Conservation (phyloP, 2,329 filamentous ascomycete species). For the Epichloe sp. region DNA sequence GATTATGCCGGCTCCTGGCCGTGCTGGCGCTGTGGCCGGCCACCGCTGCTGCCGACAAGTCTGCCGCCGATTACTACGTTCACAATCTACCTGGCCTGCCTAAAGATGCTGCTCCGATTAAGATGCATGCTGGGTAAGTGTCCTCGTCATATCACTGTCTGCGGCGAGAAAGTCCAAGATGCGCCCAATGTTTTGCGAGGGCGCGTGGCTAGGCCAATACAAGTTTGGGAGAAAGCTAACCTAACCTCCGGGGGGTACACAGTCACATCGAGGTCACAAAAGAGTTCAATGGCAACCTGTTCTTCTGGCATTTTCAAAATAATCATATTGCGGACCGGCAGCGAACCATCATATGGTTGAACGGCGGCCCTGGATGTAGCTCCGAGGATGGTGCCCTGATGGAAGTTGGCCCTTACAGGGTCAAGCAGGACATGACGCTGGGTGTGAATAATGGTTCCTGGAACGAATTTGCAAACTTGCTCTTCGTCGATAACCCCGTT, state of each 20-base stretch:
- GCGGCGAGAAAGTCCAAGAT: neutral
- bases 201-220: neutral
- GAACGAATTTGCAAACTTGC: slow-evolving; percentile 93
- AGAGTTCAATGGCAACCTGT: slow-evolving; percentile 80
- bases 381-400: slow-evolving; percentile 95
- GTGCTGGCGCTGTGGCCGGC: slow-evolving; percentile 30
- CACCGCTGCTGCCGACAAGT: slow-evolving; percentile 17
- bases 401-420: slow-evolving; percentile 85
- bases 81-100: slow-evolving; percentile 75
- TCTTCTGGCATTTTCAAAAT: slow-evolving; percentile 98
- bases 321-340: slow-evolving; percentile 85
- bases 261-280: slow-evolving; percentile 86
- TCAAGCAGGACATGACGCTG: slow-evolving; percentile 61
- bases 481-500: slow-evolving; percentile 95
- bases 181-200: neutral
- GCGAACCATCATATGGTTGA: slow-evolving; percentile 90
- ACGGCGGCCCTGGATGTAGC: slow-evolving; percentile 92
- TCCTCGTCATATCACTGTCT: neutral
- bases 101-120: slow-evolving; percentile 55
- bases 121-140: slow-evolving; percentile 95
- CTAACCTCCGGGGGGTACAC: slow-evolving; percentile 6
- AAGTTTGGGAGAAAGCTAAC: neutral
- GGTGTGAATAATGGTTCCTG: slow-evolving; percentile 86
- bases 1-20: slow-evolving; percentile 13
- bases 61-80: slow-evolving; percentile 74